Base-by-base conservation (phyloP, 2,329 filamentous ascomycete genomes). In the Didymella sp. region DNA sequence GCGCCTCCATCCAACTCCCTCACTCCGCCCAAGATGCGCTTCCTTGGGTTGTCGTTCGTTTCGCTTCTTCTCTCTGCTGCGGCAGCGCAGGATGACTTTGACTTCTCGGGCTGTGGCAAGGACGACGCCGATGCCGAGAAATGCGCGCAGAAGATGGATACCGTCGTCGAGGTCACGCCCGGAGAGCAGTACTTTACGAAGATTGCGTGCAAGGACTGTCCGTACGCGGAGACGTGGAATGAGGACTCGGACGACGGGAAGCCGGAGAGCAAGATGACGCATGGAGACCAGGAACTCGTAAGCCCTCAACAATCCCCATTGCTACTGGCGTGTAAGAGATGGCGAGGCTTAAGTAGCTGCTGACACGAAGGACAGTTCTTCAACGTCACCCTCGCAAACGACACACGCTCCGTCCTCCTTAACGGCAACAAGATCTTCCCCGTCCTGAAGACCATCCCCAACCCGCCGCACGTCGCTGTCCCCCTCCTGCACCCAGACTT, bases 151-250 rank as follows among this genome's bases (percentile, higher is more conserved):
- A 70, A 69, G 27, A 57, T 73, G 19, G 59, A 67, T 31, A 35
- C 62, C 24, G 61, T 73, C 22, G 66, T 71, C 6, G 60, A 63
- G 15, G 53, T 73, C 19, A 53, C 56, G 37, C 62, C 66, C 27
- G 68, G 60, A 48, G 53, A 57, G n/a, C 68, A 63, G 46, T 74
- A 73, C 60, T 58, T 70, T n/a, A 64, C 70, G 8, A 73, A 66
- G 48, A 58, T 75, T 11, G 62, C 67, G 45, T 75, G 73, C 60
- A 60, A 64, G 24, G 63, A 70, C 56, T 75, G 73, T 38, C 60
- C 64, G 3, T 64, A 64, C 42, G 40, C 55, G 17, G 30, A 63
- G 21, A 47, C 56, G 19, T 41, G 12, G 6, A 56, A 43, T 12
- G 42, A 51, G 41, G 45, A 48, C n/a, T 27, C 30, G 12, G 42